Base-by-base conservation (phyloP, 1,139 yeast genomes). In the Chernovozyma aurita region DNA sequence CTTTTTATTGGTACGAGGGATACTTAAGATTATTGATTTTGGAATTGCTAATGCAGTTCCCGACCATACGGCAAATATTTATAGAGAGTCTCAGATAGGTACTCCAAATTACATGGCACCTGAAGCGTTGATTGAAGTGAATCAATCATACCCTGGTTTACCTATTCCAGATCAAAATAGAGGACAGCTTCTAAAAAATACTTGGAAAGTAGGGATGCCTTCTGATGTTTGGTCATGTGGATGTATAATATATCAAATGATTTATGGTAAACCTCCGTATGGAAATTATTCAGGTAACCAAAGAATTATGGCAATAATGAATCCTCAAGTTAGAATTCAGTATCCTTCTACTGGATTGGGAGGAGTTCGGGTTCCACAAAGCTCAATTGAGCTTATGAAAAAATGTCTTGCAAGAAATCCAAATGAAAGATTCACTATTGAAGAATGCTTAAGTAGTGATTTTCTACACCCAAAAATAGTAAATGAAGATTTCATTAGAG, bases 81-180 rank as follows among this genome's bases (percentile, higher is more conserved):
- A 90, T 53, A 73, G 97, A 40, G 95, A 87, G 43, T 78, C 88
- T 5, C 97, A 87, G 55, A 84, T 88, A 39, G 98, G 98, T 3
- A 92, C 98, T 0, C 96, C 97, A 2, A 87, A 85, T 56, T 92
- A 92, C 57, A 92, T 92, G 98, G 97, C 98, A 0, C 98, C 98
- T 0, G 98, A 92, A 57, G 87, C 97, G 0, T 65, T 90, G 39
- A 70, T 83, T 31, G 95, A 82, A 55, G 76, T 78, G 37, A 70
- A 58, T 41, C 67, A 62, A 39, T 42, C 56, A 1, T 49, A 53
- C 30, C 62, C 65, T 3, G 60, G 59, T 12, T 40, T 57, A 28
- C 49, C 56, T 7, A 34, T 43, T 11, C 34, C 45, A 5, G 38
- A 21, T 9, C 61, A 46, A 32, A 54, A 36, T 39, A 13, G 8